Base-by-base conservation (phyloP, 169 alveolate genomes). In the Plasmodium yoelii region DNA sequence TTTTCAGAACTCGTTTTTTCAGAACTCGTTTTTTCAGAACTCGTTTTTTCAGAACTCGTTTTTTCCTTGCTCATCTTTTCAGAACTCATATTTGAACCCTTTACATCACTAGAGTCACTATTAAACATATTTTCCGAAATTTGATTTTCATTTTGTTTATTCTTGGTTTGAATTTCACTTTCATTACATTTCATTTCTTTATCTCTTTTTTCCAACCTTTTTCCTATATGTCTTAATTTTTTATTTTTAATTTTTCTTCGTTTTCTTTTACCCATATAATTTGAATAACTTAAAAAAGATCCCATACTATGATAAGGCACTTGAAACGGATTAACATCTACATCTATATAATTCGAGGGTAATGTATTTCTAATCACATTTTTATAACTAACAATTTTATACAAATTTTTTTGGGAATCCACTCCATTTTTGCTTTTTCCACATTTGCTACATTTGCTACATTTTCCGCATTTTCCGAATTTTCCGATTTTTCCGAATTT, bases 341-440 rank as follows among this genome's bases (percentile, higher is more conserved):
- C 47, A 64, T 82, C 90, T 67, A 67, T 67, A 26, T 55, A 82
- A 22, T 82, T 82, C 15, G 90, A 65, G 4, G 68, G 7, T 9
- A 82, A 18, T 18, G 15, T 15, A 42, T 82, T 82, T 1, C 19
- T 59, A 55, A 67, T 6, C 34, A 82, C 49, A 59, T 67, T 67
- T 47, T 59, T 34, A 13, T 19, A 18, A 56, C 68, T 82, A 12
- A 82, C 82, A 7, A 68, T 19, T 67, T 82, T 59, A 53, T 51
- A 67, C 63, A 39, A 28, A 15, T 49, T 82, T 12, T 42, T 39
- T 22, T 57, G 4, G 2, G 46, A 10, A 42, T 18, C 47, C 3
- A n/a, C n/a, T n/a, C n/a, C n/a, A n/a, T n/a, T n/a, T n/a, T n/a
- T n/a, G n/a, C n/a, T n/a, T n/a, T n/a, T n/a, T n/a, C n/a, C n/a